Percentiles rank a stretch among this genome's conserved stretches.
Conservation (phyloP, 106 monocot genomes). For the Dendrobium chrysotoxum region DNA sequence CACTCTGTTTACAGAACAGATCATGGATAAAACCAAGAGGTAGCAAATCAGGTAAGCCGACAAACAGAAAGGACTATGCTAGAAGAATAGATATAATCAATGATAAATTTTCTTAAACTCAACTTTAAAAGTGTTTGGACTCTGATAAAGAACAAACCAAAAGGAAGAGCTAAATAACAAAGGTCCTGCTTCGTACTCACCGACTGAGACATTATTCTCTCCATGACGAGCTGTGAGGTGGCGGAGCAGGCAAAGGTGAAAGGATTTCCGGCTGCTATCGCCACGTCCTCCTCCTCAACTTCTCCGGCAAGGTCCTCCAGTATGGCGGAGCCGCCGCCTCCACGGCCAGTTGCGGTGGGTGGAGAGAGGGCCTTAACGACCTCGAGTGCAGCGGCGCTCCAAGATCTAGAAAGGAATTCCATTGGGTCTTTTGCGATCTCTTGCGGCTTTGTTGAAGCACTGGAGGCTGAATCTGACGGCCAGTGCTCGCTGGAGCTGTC, state of each 20-base stretch:
- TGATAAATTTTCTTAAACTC: neutral
- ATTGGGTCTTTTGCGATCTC: slow-evolving; percentile 34
- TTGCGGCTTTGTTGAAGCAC: neutral
- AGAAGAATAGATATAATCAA: neutral
- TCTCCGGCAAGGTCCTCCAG: slow-evolving; percentile 36
- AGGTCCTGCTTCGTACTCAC: slow-evolving; percentile 25
- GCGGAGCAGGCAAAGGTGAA: slow-evolving; percentile 76
- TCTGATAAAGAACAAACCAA: too few species aligned
- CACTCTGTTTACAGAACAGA: neutral
- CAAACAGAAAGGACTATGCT: neutral
- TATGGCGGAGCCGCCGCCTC: slow-evolving; percentile 3
- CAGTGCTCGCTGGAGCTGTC: neutral
- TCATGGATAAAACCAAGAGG: neutral
- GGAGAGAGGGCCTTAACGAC: slow-evolving; percentile 21
- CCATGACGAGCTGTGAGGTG: slow-evolving; percentile 89
- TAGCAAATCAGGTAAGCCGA: neutral
- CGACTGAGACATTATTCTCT: slow-evolving; percentile 89
- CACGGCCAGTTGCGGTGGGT: neutral
- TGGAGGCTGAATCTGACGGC: neutral
- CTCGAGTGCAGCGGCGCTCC: slow-evolving; percentile 52
- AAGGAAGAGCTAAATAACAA: neutral
- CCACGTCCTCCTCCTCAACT: slow-evolving; percentile 6
- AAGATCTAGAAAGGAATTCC: slow-evolving; percentile 85
- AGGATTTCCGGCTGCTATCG: slow-evolving; percentile 23
- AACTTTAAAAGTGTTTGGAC: neutral